Base-by-base conservation (phyloP, 768 basidiomycete genomes). In the Lanmaoa rubissima region DNA sequence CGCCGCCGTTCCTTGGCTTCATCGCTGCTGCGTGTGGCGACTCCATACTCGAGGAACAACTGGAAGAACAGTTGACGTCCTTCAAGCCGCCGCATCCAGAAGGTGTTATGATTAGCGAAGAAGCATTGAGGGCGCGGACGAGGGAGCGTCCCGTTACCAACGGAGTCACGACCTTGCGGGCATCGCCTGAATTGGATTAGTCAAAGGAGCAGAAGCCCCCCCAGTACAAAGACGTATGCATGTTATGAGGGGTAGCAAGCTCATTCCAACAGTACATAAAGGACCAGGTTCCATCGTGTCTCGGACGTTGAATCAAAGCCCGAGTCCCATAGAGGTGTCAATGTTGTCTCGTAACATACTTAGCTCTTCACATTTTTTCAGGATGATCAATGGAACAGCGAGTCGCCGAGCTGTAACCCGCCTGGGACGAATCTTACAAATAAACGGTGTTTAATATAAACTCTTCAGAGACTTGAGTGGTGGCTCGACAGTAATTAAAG, bases 1-100 rank as follows among this genome's bases (percentile, higher is more conserved):
- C 94, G 0, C 97, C 97, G 0, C 88, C 94, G 0, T 98, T 98
- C 85, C 87, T 99, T 51, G 97, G 97, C 14, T 89, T 99, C 70
- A 82, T 99, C 46, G 86, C 96, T 5, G 94, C 97, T 1, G 77
- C 97, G 0, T 79, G 78, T 42, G 80, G 82, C 0, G 14, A 43
- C 17, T 76, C 78, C 12, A 74, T 77, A 4, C 80, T 98, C 5
- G 75, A 82, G 34, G 87, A 89, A 66, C 92, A 97, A 68, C 64
- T 94, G 26, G 77, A 77, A 48, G 66, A 74, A n/a, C 95, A 96
- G 73, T 63, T 79, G 43, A 70, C 70, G 50, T 72, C 72, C 11
- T 94, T 84, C 73, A 75, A 72, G 59, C 90, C 92, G 1, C 91
- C 91, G 8, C 91, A 93, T 66, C 90, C 90, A 0, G 79, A 82